Evolutionary conservation across 1,284 basidiomycete genomes (phyloP), one percentile per base, ranked within the genome.

Genomic region (Gastroboletus turbinatus): DNA sequence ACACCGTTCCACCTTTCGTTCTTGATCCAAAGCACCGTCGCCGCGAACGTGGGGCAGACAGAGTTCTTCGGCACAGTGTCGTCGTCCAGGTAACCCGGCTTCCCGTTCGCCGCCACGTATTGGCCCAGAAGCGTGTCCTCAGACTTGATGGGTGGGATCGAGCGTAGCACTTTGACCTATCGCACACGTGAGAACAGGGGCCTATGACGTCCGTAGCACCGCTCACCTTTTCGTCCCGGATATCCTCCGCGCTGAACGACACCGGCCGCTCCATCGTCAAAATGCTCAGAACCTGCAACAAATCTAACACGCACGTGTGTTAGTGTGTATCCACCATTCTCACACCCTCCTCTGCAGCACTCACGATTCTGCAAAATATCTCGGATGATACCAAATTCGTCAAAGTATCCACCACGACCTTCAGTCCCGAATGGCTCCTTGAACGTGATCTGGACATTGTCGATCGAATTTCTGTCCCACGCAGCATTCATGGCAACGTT

Each of bases 341-440:
- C 51, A 53, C 46, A 46, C 50, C 46, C 10, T 21, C 23, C 44
- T 39, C 10, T 25, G 8, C 8, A 19, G 13, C 14, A 82, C 93
- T 77, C 73, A 96, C 94, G 95, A 78, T 98, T 98, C 79, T 98
- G 95, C 69, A 95, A 81, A 59, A 98, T 83, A 74, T 98, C 95
- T 71, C 95, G 89, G 73, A 98, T 96, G 73, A 98, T 96, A 60
- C 95, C 95, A 76, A 97, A 98, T 76, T 97, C 95, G 75, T 98
- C 95, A 79, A 98, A 98, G 82, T 98, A 98, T 27, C 96, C 95
- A 38, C 95, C 95, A 65, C 95, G 91, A 39, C 95, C 95, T 74
- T 98, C 95, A 48, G 95, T 98, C 39, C 95, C 95, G 70, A 98
- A 96, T 11, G 94, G 92, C 76, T 98, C 96, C 79, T 98, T 98